A percentile compares a stretch with the other conserved stretches of the same genome.
Conservation (phyloP, 306 rosid genomes). For the Alnus rubra region DNA sequence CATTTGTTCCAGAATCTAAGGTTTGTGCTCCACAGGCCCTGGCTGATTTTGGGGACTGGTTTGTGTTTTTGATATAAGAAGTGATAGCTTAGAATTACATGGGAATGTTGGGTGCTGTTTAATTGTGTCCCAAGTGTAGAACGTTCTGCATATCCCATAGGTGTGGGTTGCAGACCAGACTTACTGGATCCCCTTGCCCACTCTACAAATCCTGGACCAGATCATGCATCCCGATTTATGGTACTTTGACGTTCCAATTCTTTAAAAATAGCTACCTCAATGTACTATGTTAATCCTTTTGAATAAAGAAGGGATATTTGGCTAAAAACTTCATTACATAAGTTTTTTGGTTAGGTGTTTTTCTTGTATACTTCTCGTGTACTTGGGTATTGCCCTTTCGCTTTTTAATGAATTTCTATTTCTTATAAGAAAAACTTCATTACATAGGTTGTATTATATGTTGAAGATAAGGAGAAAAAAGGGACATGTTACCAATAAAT, state of each 20-base stretch:
- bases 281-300: not conserved
- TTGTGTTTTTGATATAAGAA: slow-evolving; percentile 10
- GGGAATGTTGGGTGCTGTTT: not conserved
- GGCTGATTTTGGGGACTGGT: slow-evolving; percentile 15
- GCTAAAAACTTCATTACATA: not conserved
- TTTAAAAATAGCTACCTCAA: not conserved
- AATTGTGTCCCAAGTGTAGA: slow-evolving; percentile 14
- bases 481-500: too few relatives aligned
- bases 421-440: not conserved
- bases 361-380: too few relatives aligned
- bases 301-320: not conserved
- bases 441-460: not conserved
- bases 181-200: not conserved
- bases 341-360: too few relatives aligned
- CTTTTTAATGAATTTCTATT: too few relatives aligned
- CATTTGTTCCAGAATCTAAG: slow-evolving; percentile 90
- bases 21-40: slow-evolving; percentile 33
- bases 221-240: slow-evolving; percentile 8
- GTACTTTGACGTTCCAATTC: not conserved
- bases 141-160: slow-evolving; percentile 3
- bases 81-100: slow-evolving; percentile 9
- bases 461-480: too few relatives aligned
- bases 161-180: not conserved
- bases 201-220: not conserved
- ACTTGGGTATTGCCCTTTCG: too few relatives aligned